A percentile compares a stretch with the other conserved stretches of the same genome.
Evolutionary conservation across 164 flowering plant genomes (phyloP).

Genomic region (Stephania japonica): DNA sequence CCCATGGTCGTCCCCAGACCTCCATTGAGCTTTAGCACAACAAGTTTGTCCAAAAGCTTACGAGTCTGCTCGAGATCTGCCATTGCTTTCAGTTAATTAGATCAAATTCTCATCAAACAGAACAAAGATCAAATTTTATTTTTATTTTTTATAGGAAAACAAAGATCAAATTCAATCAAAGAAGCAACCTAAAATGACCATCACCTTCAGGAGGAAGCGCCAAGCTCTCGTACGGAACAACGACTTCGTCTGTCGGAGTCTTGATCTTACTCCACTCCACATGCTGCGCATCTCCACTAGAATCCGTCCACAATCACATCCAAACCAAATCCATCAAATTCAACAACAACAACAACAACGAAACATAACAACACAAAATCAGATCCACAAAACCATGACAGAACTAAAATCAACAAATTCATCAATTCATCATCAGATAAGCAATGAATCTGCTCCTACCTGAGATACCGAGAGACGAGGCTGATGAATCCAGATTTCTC

Average conservation of each 20-base stretch:
- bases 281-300: slow-evolving; percentile 88
- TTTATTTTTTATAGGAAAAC: too few relatives aligned
- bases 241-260: slow-evolving; percentile 94
- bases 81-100: slow-evolving; percentile 10
- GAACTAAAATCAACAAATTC: neutral
- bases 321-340: neutral
- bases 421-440: neutral
- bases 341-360: neutral
- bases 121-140: neutral
- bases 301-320: neutral
- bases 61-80: slow-evolving; percentile 51
- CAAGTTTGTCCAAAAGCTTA: slow-evolving; percentile 72
- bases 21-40: slow-evolving; percentile 79
- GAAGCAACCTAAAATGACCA: neutral
- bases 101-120: neutral
- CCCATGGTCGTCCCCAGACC: slow-evolving; percentile 79
- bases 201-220: slow-evolving; percentile 71
- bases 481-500: slow-evolving; percentile 92
- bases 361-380: neutral
- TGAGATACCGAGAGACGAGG: slow-evolving; percentile 89
- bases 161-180: too few relatives aligned
- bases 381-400: neutral
- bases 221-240: slow-evolving; percentile 80
- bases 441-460: slow-evolving; percentile 29
- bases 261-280: slow-evolving; percentile 97